These are phyloP conservation scores for Colletotrichum navitas DNA, from an alignment of 2,329 filamentous ascomycete genomes.

Conservation along the genomic window DNA sequence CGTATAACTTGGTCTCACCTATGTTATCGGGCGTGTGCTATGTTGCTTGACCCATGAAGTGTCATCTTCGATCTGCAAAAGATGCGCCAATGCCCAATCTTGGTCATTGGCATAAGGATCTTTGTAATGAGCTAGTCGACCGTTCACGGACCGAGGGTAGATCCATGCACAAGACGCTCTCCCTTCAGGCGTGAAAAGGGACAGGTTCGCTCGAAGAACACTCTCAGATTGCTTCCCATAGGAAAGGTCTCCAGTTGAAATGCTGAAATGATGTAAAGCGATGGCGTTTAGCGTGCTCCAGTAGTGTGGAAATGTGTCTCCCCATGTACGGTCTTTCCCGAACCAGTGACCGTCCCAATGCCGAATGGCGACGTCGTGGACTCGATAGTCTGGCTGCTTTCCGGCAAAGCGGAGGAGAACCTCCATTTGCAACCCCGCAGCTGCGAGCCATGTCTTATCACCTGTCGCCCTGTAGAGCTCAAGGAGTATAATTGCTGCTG, in stretches of 20 bases:
- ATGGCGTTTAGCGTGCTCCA: conserved; percentile 41
- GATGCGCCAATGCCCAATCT: conserved; percentile 36
- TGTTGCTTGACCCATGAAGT: not conserved
- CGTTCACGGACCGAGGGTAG: conserved; percentile 38
- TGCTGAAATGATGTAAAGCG: conserved; percentile 34
- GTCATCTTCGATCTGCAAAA: conserved; percentile 36
- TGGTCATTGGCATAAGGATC: conserved; percentile 40
- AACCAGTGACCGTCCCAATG: conserved; percentile 42
- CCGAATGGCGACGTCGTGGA: conserved; percentile 37
- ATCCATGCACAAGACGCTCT: conserved; percentile 39
- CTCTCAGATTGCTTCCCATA: conserved; percentile 13
- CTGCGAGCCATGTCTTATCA: conserved; percentile 54
- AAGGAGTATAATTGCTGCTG: conserved; percentile 52
- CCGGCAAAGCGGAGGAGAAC: conserved; percentile 34
- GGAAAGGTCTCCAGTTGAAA: conserved; percentile 3
- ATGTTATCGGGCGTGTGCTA: too few relatives aligned
- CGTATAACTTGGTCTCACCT: not conserved
- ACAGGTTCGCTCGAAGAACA: conserved; percentile 29
- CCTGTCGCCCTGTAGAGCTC: conserved; percentile 61
- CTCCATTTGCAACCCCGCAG: conserved; percentile 17
- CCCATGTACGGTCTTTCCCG: conserved; percentile 40
- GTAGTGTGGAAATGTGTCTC: conserved; percentile 40
- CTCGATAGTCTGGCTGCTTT: conserved; percentile 39
- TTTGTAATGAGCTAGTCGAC: conserved; percentile 27
- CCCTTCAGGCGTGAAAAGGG: conserved; percentile 32